Evolutionary conservation across 176 grass and related monocot species (phyloP).

Genomic region (Typha latifolia): DNA sequence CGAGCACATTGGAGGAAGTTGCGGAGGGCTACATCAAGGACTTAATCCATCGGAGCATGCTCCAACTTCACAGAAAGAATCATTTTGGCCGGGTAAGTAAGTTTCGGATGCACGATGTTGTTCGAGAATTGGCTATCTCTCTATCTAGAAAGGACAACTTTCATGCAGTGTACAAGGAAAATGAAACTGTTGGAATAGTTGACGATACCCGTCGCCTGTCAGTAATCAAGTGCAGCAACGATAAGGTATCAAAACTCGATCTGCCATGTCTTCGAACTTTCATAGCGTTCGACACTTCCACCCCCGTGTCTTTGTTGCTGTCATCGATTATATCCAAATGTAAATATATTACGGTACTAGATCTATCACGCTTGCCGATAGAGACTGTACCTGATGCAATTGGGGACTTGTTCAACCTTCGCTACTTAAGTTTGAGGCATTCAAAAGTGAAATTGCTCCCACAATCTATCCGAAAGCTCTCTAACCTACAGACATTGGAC

Average conservation of each 20-base stretch:
- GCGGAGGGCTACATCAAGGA: constrained; percentile 33
- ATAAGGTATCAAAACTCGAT: not conserved
- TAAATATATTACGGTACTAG: constrained; percentile 27
- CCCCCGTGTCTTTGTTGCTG: not conserved
- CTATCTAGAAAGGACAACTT: constrained; percentile 26
- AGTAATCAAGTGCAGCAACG: constrained; percentile 10
- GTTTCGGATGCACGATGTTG: constrained; percentile 35
- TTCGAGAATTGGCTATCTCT: constrained; percentile 36
- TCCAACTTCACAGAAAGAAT: constrained; percentile 21
- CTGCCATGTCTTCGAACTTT: constrained; percentile 22
- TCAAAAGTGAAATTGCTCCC: constrained; percentile 41
- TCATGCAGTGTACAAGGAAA: constrained; percentile 7
- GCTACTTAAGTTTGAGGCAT: constrained; percentile 20
- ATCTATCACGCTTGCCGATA: constrained; percentile 1
- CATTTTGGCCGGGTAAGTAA: not conserved
- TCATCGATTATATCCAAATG: constrained; percentile 8
- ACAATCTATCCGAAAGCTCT: constrained; percentile 24
- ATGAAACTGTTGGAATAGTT: not conserved
- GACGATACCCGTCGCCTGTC: not conserved
- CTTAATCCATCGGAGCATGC: constrained; percentile 32
- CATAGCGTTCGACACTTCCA: constrained; percentile 17
- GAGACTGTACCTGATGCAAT: constrained; percentile 20
- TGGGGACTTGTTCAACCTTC: constrained; percentile 42
- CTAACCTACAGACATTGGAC: constrained; percentile 34
- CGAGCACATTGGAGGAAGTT: constrained; percentile 39